Base-by-base conservation (phyloP, 2,329 filamentous ascomycete species). In the Beauveria brongniartii region DNA sequence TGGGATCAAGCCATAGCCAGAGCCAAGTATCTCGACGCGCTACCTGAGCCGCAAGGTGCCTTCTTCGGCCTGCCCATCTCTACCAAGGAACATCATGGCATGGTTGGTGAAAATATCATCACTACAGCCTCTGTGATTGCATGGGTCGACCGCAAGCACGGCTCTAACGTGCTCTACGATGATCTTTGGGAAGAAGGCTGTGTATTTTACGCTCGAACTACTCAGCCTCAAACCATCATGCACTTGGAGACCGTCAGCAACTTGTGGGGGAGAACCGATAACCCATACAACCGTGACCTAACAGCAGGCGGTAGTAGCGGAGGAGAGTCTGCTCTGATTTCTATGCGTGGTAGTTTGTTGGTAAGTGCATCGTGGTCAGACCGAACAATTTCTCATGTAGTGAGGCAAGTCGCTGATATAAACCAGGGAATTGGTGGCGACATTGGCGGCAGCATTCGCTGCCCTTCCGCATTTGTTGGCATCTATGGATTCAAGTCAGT, bases 181-280 rank as follows among this genome's bases (percentile, higher is more conserved):
- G 66, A 64, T 3, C 60, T 72, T 1, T 72, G 65, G 30, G 66
- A 66, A 0, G 65, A 73, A 44, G 71, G 88, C n/a, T 68, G 78
- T 81, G 3, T 87, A 18, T 63, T 69, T n/a, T 85, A 87, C 67
- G 82, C 83, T 62, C 89, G 90, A 70, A 90, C 88, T 0, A 90
- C 88, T 60, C 79, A 89, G 6, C 86, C 87, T 0, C 82, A 85
- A 65, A 80, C 77, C 0, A 72, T 85, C 53, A 78, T 77, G 69
- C 76, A 77, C 18, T 69, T 86, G 43, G 86, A 89, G 67, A 82
- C 79, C 3, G 78, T 80, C 46, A 88, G 86, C 66, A 87, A 89
- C 65, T 71, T 88, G 22, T 85, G 82, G 61, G 86, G 85, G 1
- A 78, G 82, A 40, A 83, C 83, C 0, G 72, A 88, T 3, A 89